These are phyloP conservation scores for Naegleria gruberi DNA, from an alignment of 208 protist species.

Conservation along the genomic window DNA sequence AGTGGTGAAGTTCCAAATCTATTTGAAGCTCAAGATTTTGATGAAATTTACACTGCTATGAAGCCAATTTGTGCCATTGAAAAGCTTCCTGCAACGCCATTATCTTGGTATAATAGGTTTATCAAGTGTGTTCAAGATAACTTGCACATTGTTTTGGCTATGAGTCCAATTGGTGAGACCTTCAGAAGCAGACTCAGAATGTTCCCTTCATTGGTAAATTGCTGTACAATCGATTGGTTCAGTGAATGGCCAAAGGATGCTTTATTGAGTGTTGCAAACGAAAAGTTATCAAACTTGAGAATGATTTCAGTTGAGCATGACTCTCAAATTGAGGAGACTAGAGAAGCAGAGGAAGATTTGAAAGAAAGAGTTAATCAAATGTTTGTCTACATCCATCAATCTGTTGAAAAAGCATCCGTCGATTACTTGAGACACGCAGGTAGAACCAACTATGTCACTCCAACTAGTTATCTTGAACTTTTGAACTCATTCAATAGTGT, in stretches of 20 bases:
- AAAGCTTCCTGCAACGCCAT: slow-evolving; percentile 79
- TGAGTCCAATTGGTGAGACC: slow-evolving; percentile 87
- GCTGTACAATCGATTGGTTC: slow-evolving; percentile 98
- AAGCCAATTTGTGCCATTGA: slow-evolving; percentile 78
- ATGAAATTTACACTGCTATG: slow-evolving; percentile 82
- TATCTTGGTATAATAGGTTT: slow-evolving; percentile 85
- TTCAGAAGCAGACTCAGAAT: slow-evolving; percentile 90
- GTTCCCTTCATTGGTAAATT: slow-evolving; percentile 96
- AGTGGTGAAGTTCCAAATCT: slow-evolving; percentile 95
- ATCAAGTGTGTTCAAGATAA: slow-evolving; percentile 78
- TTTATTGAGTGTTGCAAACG: slow-evolving; percentile 76
- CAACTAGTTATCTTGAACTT: slow-evolving; percentile 95
- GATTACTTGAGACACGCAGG: slow-evolving; percentile 77
- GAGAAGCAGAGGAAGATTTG: slow-evolving; percentile 69
- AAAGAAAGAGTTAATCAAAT: slow-evolving; percentile 67
- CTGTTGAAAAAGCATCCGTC: slow-evolving; percentile 70
- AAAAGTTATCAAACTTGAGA: slow-evolving; percentile 69
- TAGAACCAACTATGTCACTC: slow-evolving; percentile 95
- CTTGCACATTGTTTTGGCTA: slow-evolving; percentile 91
- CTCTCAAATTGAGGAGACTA: slow-evolving; percentile 47
- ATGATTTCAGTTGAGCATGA: slow-evolving; percentile 89
- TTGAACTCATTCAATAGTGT: slow-evolving; percentile 77
- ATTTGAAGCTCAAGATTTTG: slow-evolving; percentile 80
- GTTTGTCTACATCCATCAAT: slow-evolving; percentile 85
- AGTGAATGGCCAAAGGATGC: slow-evolving; percentile 88